Conservation (phyloP, 129 eudicot species). For the Centaurea solstitialis region DNA sequence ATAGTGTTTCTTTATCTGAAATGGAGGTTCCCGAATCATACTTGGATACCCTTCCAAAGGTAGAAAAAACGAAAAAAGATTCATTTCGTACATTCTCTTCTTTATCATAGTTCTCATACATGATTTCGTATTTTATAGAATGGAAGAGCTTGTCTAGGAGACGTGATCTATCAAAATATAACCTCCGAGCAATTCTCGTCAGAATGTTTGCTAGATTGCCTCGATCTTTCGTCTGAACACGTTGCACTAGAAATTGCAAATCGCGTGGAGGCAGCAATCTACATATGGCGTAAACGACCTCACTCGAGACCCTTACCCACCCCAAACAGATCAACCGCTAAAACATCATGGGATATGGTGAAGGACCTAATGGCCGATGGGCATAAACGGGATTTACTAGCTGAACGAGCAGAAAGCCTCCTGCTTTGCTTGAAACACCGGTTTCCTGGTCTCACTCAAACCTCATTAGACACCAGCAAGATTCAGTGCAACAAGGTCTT, state of each 20-base stretch:
- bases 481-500: constrained; percentile 92
- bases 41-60: constrained; percentile 93
- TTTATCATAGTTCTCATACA: constrained; percentile 4
- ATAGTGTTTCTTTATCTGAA: constrained; percentile 70
- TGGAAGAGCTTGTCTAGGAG: constrained; percentile 91
- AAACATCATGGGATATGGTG: constrained; percentile 93
- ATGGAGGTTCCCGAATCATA: constrained; percentile 98
- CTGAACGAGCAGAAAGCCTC: constrained; percentile 91
- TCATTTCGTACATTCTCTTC: neutral
- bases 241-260: constrained; percentile 89
- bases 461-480: constrained; percentile 83
- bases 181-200: constrained; percentile 88
- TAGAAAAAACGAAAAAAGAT: constrained; percentile 14
- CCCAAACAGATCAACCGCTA: constrained; percentile 58
- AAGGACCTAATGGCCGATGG: constrained; percentile 79
- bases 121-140: constrained; percentile 45
- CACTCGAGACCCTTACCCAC: constrained; percentile 40
- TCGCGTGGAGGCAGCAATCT: constrained; percentile 88
- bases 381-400: constrained; percentile 81
- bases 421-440: constrained; percentile 81
- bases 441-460: constrained; percentile 90
- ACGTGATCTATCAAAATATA: constrained; percentile 80
- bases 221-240: constrained; percentile 84
- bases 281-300: constrained; percentile 81
- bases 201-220: constrained; percentile 89